A percentile compares a stretch with the other conserved stretches of the same genome.
These are phyloP conservation scores for Vaccinium darrowii DNA, from an alignment of 148 eudicot genomes.

Conservation along the genomic window DNA sequence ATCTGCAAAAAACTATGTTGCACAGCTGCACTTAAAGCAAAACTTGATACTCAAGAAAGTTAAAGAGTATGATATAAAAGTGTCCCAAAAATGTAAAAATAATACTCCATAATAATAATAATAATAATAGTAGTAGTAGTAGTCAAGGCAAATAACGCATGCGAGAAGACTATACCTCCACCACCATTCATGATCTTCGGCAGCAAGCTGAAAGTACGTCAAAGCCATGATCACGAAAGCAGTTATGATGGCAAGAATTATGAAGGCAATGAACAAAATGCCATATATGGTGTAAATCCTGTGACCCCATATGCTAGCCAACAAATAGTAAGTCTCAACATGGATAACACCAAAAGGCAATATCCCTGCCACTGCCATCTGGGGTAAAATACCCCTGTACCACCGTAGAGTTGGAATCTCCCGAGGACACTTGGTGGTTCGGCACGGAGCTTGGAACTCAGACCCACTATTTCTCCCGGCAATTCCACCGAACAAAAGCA, in stretches of 20 bases:
- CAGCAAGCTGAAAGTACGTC: slow-evolving; percentile 41
- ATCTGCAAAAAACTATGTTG: background rate
- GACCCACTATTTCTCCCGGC: slow-evolving; percentile 33
- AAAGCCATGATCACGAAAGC: slow-evolving; percentile 35
- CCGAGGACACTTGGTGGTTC: slow-evolving; percentile 36
- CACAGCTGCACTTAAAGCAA: too few relatives aligned
- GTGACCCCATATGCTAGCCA: slow-evolving; percentile 37
- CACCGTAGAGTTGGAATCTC: slow-evolving; percentile 35
- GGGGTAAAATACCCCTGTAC: slow-evolving; percentile 35
- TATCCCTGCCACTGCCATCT: slow-evolving; percentile 40
- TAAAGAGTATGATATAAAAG: background rate
- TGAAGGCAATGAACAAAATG: slow-evolving; percentile 29
- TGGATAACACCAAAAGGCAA: slow-evolving; percentile 36
- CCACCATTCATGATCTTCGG: slow-evolving; percentile 47
- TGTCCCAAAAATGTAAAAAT: background rate
- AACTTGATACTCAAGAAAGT: too few relatives aligned
- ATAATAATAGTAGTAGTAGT: too few relatives aligned
- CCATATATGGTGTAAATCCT: slow-evolving; percentile 31
- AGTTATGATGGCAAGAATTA: slow-evolving; percentile 35
- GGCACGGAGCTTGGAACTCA: slow-evolving; percentile 37
- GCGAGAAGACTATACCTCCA: slow-evolving; percentile 30
- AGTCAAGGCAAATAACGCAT: background rate
- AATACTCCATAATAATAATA: too few relatives aligned
- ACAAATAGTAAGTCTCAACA: slow-evolving; percentile 30
- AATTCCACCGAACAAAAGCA: slow-evolving; percentile 39